phyloP scores from a whole-genome alignment of 2,329 filamentous ascomycete genomes.

The Claviceps humidiphila region DNA sequence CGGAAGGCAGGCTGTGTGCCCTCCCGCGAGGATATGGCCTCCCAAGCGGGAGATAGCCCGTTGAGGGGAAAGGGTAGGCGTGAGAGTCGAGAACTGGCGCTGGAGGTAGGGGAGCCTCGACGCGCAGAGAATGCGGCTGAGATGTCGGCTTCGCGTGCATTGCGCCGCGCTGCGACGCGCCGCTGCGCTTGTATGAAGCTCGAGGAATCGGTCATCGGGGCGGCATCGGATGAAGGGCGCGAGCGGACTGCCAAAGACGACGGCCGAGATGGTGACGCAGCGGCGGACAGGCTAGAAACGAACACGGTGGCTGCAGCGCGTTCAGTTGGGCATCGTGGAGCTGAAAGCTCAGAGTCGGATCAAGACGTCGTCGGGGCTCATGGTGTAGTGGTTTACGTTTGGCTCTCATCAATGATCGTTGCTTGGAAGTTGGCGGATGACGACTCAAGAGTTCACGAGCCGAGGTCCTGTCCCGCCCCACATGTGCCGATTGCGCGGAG shows the following conservation, averaged over 20 bases:
- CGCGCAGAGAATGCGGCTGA: slow-evolving; percentile 39
- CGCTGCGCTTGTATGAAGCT: slow-evolving; percentile 84
- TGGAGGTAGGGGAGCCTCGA: slow-evolving; percentile 39
- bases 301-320: not conserved
- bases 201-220: slow-evolving; percentile 31
- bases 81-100: slow-evolving; percentile 40
- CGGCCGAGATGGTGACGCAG: not conserved
- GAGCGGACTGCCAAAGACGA: not conserved
- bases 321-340: not conserved
- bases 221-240: slow-evolving; percentile 15
- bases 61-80: slow-evolving; percentile 51
- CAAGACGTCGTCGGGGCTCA: not conserved
- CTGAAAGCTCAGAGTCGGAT: not conserved
- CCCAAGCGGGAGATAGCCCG: slow-evolving; percentile 50
- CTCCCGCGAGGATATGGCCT: slow-evolving; percentile 57
- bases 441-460: no score
- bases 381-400: not conserved
- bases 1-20: slow-evolving; percentile 78
- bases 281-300: not conserved
- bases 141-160: slow-evolving; percentile 55
- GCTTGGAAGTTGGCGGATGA: no score
- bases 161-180: slow-evolving; percentile 69
- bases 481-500: no score
- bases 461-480: no score
- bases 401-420: no score